These are phyloP conservation scores for Vicia sativa DNA, from an alignment of 306 rosid species.

Conservation along the genomic window DNA sequence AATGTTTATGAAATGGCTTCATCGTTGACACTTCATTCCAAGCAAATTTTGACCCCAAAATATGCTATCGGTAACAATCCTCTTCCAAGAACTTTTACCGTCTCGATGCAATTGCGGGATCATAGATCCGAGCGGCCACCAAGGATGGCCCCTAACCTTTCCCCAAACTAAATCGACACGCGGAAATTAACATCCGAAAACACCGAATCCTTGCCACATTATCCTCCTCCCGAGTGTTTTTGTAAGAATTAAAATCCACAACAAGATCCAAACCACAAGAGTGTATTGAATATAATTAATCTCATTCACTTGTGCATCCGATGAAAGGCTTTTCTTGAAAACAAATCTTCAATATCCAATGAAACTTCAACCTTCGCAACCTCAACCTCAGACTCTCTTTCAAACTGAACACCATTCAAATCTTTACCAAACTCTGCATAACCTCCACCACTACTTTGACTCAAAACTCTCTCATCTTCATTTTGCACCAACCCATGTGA, in stretches of 20 bases:
- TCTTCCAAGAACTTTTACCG: conserved; percentile 64
- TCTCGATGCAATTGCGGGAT: conserved; percentile 64
- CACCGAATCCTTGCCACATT: conserved; percentile 32
- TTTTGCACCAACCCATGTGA: conserved; percentile 17
- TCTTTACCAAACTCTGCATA: conserved; percentile 24
- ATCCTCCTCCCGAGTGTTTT: conserved; percentile 32
- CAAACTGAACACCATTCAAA: conserved; percentile 30
- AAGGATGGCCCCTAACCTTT: conserved; percentile 84
- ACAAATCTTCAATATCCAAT: conserved; percentile 22
- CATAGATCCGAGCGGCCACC: conserved; percentile 99
- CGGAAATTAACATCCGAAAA: conserved; percentile 41
- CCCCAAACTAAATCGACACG: conserved; percentile 84
- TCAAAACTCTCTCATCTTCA: conserved; percentile 10
- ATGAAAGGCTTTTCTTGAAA: neutral
- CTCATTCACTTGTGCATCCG: conserved; percentile 37
- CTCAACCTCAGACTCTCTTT: conserved; percentile 13
- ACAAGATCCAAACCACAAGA: conserved; percentile 47
- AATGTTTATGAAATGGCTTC: conserved; percentile 66
- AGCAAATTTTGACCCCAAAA: conserved; percentile 79
- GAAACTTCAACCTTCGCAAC: conserved; percentile 28
- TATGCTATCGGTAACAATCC: conserved; percentile 57
- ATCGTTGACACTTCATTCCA: conserved; percentile 77
- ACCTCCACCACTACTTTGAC: conserved; percentile 29
- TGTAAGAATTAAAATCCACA: conserved; percentile 52
- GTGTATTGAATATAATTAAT: conserved; percentile 32